Base-by-base conservation (phyloP, 768 basidiomycete species). In the Psilocybe azurescens region DNA sequence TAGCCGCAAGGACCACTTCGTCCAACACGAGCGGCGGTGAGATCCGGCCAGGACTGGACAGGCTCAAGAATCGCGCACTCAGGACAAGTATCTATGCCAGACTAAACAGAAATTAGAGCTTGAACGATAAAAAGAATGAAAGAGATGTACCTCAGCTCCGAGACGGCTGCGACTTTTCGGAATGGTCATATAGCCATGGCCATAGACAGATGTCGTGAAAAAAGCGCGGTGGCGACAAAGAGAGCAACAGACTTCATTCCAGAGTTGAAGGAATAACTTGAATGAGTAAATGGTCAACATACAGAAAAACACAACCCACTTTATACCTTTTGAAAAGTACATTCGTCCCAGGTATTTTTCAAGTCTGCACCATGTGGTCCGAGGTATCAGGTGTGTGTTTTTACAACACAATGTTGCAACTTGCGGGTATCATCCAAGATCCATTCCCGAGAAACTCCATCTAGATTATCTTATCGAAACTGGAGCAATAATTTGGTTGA, bases 1-100 rank as follows among this genome's bases (percentile, higher is more conserved):
- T 58, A 58, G n/a, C 56, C 56, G 32, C 56, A 58, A 20, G 56
- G 56, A 33, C 56, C 56, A 29, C 56, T 58, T 1, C 56, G 56
- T n/a, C 44, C 56, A 16, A 58, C 56, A 14, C 47, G 47, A 13
- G 56, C 56, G 16, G 11, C 56, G n/a, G 14, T 29, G 18, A 58
- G 47, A 29, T 49, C 56, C 2, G 56, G 56, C 56, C 56, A 58
- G 7, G 56, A 48, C 11, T 46, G 16, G 32, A 58, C 56, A 14
- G 56, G 56, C 47, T 58, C 56, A 14, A 58, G 32, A 20, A 58
- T 58, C 32, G 46, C 16, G 33, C 56, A 58, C 32, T 58, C 56
- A 5, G 56, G 56, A 36, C 56, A 58, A 11, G 56, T 58, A 47
- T 58, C 56, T 29, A 58, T 49, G 6, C 56, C 56, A 4, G 56